Percentiles rank a stretch among this genome's conserved stretches.
Evolutionary conservation across 208 protist genomes (phyloP).

Genomic region (Trichomonas vaginalis): DNA sequence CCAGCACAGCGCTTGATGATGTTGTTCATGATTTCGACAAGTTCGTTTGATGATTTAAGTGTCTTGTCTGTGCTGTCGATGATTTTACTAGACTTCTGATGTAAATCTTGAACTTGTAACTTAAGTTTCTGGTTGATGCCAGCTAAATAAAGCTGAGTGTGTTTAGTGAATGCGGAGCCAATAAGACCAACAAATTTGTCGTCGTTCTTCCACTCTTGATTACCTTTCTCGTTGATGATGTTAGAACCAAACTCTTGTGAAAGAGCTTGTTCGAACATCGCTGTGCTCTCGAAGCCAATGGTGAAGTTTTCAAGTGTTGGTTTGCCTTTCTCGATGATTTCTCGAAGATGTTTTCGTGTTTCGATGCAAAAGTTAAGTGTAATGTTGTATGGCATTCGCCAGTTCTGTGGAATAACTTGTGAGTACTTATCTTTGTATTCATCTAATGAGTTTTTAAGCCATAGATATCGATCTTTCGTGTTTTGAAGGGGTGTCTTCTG

Average conservation of each 20-base stretch:
- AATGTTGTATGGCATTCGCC: background rate
- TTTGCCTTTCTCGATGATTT: background rate
- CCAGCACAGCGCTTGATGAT: background rate
- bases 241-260: background rate
- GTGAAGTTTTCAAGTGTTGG: background rate
- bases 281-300: background rate
- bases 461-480: background rate
- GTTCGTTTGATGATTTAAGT: background rate
- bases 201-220: background rate
- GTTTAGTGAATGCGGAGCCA: background rate
- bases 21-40: background rate
- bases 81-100: background rate
- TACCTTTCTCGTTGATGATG: background rate
- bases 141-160: background rate
- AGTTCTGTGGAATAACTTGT: background rate
- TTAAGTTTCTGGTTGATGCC: background rate
- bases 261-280: background rate
- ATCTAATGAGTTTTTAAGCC: background rate
- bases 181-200: background rate
- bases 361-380: background rate
- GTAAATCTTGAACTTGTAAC: too few species aligned
- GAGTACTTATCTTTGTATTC: background rate
- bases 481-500: background rate
- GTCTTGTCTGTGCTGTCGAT: background rate
- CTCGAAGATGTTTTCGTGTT: background rate